Evolutionary conservation across 163 green algal genomes (phyloP), one percentile per base, ranked within the genome.

Genomic region (Scenedesmus sp.): DNA sequence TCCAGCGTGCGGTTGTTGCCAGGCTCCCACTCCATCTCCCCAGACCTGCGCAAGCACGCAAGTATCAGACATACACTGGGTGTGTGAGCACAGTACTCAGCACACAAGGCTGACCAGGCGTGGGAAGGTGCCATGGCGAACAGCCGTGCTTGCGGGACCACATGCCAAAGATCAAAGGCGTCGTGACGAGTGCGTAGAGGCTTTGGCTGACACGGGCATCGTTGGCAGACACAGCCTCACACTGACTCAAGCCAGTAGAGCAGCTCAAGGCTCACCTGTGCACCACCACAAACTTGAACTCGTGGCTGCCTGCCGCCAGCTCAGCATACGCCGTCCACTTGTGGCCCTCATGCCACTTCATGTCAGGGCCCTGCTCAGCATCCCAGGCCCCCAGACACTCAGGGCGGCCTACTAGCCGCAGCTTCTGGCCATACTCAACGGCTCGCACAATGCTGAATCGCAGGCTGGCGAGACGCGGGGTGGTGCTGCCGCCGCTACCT

Each of bases 241-340:
- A 84, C 26, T 84, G 26, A 57, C 26, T 73, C 34, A 46, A 46
- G 34, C 34, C 34, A 66, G 55, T 15, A 70, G 82, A 54, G 15
- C 9, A 12, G 76, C 5, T 8, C 9, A 57, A 9, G 23, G 8
- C 82, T 55, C 54, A 67, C 54, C 54, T 87, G 57, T 85, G 87
- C 15, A 66, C 73, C 55, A 86, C 4, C 55, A 91, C 56, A 46
- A 64, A 86, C 55, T 91, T 91, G 57, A 91, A 91, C 59, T 87
- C 87, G 56, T 87, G 20, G 15, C 26, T 79, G 26, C 87, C 87
- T 12, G 57, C 74, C 23, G 70, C 56, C 87, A 91, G 76, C 59
- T 12, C 23, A 9, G 70, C 87, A 7, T 64, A 23, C 2, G 57
- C 87, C 46, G 56, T 82, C 87, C 87, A 91, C 26, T 23, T 26